Base-by-base conservation (phyloP, 768 basidiomycete genomes). In the Hypholoma sublateritium region DNA sequence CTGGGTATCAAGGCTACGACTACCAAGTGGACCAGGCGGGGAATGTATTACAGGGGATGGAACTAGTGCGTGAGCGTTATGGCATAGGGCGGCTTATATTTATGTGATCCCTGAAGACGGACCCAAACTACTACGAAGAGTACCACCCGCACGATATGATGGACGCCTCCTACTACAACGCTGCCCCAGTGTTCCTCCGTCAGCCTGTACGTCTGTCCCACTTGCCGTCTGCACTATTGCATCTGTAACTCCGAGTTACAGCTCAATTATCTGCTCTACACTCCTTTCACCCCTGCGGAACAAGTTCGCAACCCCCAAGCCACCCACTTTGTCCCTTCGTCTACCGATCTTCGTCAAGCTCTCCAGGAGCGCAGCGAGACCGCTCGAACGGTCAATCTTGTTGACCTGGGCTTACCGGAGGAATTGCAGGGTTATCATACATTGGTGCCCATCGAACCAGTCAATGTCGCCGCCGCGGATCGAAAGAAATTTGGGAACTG, bases 181-280 rank as follows among this genome's bases (percentile, higher is more conserved):
- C 72, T 19, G 72, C 77, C 36, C 73, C 79, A 19, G 65, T 80
- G 1, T 88, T 81, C 64, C 64, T 84, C 56, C 82, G 81, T n/a
- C 89, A 91, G 65, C 88, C 91, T 19, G 91, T 93, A 67, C 63
- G 64, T 53, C 39, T 32, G 7, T 11, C 17, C 52, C 53, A 41
- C 44, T 50, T 58, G 13, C 5, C 36, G 14, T 25, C 32, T 52
- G 44, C 16, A n/a, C 43, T 22, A 28, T 45, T 39, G 24, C 21
- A 16, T 24, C 32, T 53, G n/a, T 11, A 25, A 52, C 21, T 46
- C 50, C 24, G 24, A 17, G 14, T 53, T 52, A 42, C 67, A 96
- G 93, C 81, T 98, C 45, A 86, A 97, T 67, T 94, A 99, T 67
- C 93, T 98, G 62, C 80, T 98, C 28, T 99, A 99, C 75, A 88